Evolutionary conservation across 768 basidiomycete genomes (phyloP).

Genomic region (Xanthoconium purpureum): DNA sequence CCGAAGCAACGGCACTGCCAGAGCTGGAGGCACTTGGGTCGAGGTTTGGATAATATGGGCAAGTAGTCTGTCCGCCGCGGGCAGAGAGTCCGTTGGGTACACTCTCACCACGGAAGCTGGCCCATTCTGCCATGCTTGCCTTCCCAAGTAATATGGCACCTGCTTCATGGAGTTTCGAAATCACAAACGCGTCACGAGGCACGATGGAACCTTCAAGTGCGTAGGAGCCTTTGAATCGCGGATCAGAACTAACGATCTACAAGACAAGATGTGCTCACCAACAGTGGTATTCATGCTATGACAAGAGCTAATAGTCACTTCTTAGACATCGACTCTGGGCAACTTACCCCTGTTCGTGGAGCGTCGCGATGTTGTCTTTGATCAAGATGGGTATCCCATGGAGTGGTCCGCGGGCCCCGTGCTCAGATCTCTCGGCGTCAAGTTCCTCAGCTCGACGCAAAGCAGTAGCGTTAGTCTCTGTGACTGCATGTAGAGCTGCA

Average conservation of each 20-base stretch:
- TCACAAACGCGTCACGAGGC: constrained; percentile 35
- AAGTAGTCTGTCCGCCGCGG: constrained; percentile 43
- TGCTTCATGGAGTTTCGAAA: constrained; percentile 30
- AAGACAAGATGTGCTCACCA: constrained; percentile 37
- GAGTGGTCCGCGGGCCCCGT: constrained; percentile 44
- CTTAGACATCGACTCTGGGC: background rate
- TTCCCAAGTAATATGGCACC: constrained; percentile 42
- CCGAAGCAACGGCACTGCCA: constrained; percentile 42
- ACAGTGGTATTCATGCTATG: constrained; percentile 48
- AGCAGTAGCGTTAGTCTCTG: constrained; percentile 56
- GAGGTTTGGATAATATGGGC: constrained; percentile 41
- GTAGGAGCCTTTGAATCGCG: constrained; percentile 30
- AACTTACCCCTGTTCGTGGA: constrained; percentile 24
- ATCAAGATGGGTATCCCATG: constrained; percentile 60
- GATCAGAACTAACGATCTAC: background rate
- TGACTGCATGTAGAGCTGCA: constrained; percentile 52
- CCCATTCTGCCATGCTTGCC: constrained; percentile 43
- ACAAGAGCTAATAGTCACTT: background rate
- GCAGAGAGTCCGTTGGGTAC: constrained; percentile 44
- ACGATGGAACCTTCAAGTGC: constrained; percentile 39
- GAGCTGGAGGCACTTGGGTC: constrained; percentile 41
- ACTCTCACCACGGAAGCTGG: constrained; percentile 35
- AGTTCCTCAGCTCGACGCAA: constrained; percentile 49
- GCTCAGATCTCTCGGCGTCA: constrained; percentile 49
- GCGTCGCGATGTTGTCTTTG: constrained; percentile 46